Evolutionary conservation across 768 basidiomycete species (phyloP), one percentile per base, ranked within the genome.

Genomic region (Russula sp.): DNA sequence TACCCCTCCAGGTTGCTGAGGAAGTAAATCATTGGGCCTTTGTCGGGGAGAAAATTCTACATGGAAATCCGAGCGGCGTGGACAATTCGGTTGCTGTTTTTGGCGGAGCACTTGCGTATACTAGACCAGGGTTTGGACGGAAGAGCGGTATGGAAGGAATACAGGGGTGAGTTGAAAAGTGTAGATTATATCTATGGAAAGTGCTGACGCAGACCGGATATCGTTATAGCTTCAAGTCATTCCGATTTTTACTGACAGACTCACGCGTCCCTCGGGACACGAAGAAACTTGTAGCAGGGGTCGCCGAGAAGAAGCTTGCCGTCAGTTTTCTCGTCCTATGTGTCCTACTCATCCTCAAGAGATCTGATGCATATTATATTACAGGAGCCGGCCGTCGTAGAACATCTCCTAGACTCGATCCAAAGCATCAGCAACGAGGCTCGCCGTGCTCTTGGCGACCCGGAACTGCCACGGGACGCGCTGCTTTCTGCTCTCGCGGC

Each of bases 1-100:
- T 94, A 68, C 78, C 88, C 22, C 79, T 77, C 42, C 72, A 75
- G 13, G 76, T 86, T 34, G 90, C 92, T 5, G 88, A 94, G 67
- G 80, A 87, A 67, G 87, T 95, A 69, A 98, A 99, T 75, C 80
- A 81, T 53, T 98, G 94, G 87, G 94, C 97, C 22, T 98, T 97
- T 76, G 79, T 98, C 57, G 83, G 89, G 13, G 97, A 99, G 78
- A 98, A 98, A 76, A 89, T 99, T 48, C 77, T 98, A 57, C 97
- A 99, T 73, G 97, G 97, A 0, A 98, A 90, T 71, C 97, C 97
- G 3, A 96, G 93, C 70, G 97, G 97, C 10, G 90, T 99, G 26
- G 97, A 99, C 74, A 98, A 99, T 74, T 90, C 94, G 22, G 92
- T 98, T 40, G 83, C 91, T 18, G 90, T 94, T 0, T 90, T 88